These are phyloP conservation scores for Talaromyces sp. DNA, from an alignment of 2,329 filamentous ascomycete species.

Conservation along the genomic window DNA sequence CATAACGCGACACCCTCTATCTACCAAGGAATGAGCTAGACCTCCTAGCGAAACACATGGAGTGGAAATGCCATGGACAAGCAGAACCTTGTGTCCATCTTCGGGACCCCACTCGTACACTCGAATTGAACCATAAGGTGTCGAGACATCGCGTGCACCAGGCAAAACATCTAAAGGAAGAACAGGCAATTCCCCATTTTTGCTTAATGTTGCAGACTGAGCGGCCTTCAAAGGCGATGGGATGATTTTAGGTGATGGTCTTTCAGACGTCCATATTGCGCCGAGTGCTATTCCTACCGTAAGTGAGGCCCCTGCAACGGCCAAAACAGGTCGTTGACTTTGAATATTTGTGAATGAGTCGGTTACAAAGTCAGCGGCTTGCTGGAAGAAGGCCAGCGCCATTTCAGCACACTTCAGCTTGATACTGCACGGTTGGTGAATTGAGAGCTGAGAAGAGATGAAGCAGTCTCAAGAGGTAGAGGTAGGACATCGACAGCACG, in stretches of 20 bases:
- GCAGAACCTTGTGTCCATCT: conserved; percentile 67
- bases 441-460: neutral
- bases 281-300: conserved; percentile 35
- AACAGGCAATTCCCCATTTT: conserved; percentile 46
- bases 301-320: conserved; percentile 38
- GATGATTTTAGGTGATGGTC: conserved; percentile 25
- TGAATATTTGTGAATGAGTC: conserved; percentile 32
- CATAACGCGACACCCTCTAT: conserved; percentile 71
- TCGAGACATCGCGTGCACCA: conserved; percentile 62
- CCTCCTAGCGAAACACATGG: conserved; percentile 68
- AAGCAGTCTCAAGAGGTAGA: neutral
- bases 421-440: neutral
- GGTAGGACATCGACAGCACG: neutral
- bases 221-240: conserved; percentile 39
- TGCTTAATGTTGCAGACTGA: conserved; percentile 35
- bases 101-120: conserved; percentile 81
- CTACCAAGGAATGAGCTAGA: conserved; percentile 64
- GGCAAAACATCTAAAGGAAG: conserved; percentile 68
- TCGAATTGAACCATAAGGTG: conserved; percentile 64
- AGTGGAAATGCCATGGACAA: conserved; percentile 80
- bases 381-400: conserved; percentile 33
- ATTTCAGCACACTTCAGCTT: conserved; percentile 2
- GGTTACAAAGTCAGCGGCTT: conserved; percentile 36
- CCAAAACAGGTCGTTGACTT: conserved; percentile 34
- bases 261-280: conserved; percentile 27